Evolutionary conservation across 1,284 basidiomycete genomes (phyloP), one percentile per base, ranked within the genome.

Genomic region (Tausonia pullulans): DNA sequence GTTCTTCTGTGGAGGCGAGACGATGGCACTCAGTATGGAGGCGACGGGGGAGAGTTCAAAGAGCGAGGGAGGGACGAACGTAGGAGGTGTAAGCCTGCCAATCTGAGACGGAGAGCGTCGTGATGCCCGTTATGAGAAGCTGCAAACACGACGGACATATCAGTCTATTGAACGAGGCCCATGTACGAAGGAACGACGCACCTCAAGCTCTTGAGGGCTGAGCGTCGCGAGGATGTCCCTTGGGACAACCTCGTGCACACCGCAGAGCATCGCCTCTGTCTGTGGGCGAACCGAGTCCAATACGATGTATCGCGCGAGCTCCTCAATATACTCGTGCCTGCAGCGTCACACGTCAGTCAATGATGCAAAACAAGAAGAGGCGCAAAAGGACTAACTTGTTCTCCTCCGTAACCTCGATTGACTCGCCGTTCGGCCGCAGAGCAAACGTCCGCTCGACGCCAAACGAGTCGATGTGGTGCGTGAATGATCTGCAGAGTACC

Each of bases 201-300:
- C 61, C 54, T 63, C 61, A 16, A 63, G 13, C 50, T 63, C 61
- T 5, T 50, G 46, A 16, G 61, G 61, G 39, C 43, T 27, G 5
- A 63, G 52, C 40, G 61, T 63, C 46, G 27, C 11, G 9, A 63
- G 16, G 40, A 46, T 41, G 16, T 39, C 16, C 9, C 45, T 48
- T 14, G 10, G 46, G 13, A 63, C 55, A 16, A 63, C 46, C 48
- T 63, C 61, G 44, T 63, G 43, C 39, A 63, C 4, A n/a, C 61
- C 61, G 45, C 46, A 57, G 13, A 63, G 61, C 61, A 63, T 63
- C 40, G 61, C 61, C 54, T 63, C 61, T 3, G 61, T 63, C 61
- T 63, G 61, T 16, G 45, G 27, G 16, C 54, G 39, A 10, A 63
- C 61, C 39, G 27, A 57, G 27, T 63, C 61, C 27, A 63, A n/a